These are phyloP conservation scores for Stylosanthes scabra DNA, from an alignment of 331 rosid species.

Conservation along the genomic window DNA sequence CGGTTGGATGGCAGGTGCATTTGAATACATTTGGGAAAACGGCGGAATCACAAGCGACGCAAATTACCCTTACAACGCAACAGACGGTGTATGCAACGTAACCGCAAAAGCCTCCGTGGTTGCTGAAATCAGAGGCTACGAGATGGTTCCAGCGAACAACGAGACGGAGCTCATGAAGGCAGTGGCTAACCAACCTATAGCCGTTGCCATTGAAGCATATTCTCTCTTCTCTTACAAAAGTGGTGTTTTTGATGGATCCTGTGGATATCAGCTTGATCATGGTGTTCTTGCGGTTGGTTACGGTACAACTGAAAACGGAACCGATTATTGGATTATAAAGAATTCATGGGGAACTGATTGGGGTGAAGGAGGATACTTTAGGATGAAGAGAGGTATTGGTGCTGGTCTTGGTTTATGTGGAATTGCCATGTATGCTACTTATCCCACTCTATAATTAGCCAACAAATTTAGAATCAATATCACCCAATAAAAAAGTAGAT, in stretches of 20 bases:
- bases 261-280: background rate
- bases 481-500: no score
- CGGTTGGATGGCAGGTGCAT: slow-evolving; percentile 43
- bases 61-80: slow-evolving; percentile 45
- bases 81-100: slow-evolving; percentile 32
- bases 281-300: background rate
- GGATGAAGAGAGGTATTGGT: slow-evolving; percentile 39
- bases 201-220: no score
- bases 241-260: background rate
- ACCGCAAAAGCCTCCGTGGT: background rate
- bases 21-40: slow-evolving; percentile 31
- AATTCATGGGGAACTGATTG: slow-evolving; percentile 56
- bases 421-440: slow-evolving; percentile 46
- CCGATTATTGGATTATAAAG: slow-evolving; percentile 48
- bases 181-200: no score
- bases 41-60: slow-evolving; percentile 42
- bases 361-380: slow-evolving; percentile 57
- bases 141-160: no score
- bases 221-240: no score
- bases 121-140: background rate
- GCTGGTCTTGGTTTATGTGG: slow-evolving; percentile 46
- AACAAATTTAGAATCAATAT: no score
- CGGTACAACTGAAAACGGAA: slow-evolving; percentile 36
- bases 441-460: slow-evolving; percentile 38
- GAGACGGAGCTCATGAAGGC: no score